Percentiles rank a stretch among this genome's conserved stretches.
These are phyloP conservation scores for Botrytis squamosa DNA, from an alignment of 2,329 filamentous ascomycete species.

Conservation along the genomic window DNA sequence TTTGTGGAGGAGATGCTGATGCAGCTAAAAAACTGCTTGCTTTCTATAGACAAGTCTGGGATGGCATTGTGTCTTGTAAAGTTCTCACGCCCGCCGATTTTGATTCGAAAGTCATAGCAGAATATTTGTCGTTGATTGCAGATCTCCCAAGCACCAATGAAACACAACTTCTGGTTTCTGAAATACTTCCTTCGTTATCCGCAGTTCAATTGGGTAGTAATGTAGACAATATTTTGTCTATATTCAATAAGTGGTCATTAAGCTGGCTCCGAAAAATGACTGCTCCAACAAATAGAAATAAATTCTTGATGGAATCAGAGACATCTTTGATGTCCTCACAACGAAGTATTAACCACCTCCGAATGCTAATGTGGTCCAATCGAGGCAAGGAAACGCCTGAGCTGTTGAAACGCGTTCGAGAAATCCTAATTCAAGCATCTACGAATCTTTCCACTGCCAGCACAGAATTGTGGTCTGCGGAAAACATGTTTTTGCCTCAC, in stretches of 20 bases:
- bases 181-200: conserved; percentile 30
- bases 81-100: conserved; percentile 29
- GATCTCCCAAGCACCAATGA: conserved; percentile 24
- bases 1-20: not conserved
- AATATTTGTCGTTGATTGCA: conserved; percentile 26
- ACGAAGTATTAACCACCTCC: not conserved
- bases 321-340: not conserved
- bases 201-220: conserved; percentile 27
- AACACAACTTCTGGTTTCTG: conserved; percentile 25
- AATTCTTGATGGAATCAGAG: conserved; percentile 1
- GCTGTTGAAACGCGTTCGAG: not conserved
- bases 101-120: conserved; percentile 22
- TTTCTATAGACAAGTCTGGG: conserved; percentile 34
- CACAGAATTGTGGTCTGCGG: conserved; percentile 9
- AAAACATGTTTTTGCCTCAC: conserved; percentile 14
- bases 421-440: not conserved
- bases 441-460: conserved; percentile 4
- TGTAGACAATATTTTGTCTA: conserved; percentile 15
- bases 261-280: conserved; percentile 22
- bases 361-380: conserved; percentile 6
- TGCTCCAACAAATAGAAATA: not conserved
- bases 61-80: conserved; percentile 31
- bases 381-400: not conserved
- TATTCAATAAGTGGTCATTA: conserved; percentile 27
- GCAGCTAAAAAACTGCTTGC: conserved; percentile 20